These are phyloP conservation scores for Cystobasidium slooffiae DNA, from an alignment of 1,284 basidiomycete genomes.

Conservation along the genomic window DNA sequence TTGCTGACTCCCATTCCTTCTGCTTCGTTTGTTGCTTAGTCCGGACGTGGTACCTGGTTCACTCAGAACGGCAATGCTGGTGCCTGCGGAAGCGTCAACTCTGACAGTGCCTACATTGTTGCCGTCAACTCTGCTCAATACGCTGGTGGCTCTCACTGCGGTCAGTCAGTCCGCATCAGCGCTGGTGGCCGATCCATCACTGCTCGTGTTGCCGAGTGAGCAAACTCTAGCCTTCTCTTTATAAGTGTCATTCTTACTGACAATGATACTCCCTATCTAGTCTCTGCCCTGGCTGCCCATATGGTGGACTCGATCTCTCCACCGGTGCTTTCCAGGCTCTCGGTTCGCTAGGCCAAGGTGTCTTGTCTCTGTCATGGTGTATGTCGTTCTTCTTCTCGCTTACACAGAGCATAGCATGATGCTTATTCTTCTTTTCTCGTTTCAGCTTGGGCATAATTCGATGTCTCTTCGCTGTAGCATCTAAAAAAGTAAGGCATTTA, in stretches of 20 bases:
- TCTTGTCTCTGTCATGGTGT: conserved; percentile 64
- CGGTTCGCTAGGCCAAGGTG: conserved; percentile 64
- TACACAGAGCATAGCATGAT: neutral
- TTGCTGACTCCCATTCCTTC: neutral
- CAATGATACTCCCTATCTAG: conserved; percentile 58
- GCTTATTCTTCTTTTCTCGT: neutral
- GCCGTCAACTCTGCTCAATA: conserved; percentile 62
- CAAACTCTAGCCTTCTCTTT: conserved; percentile 27
- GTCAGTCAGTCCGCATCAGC: conserved; percentile 67
- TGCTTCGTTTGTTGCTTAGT: conserved; percentile 24
- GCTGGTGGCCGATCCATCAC: conserved; percentile 65
- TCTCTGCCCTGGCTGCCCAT: conserved; percentile 59
- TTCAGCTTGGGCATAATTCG: conserved; percentile 31
- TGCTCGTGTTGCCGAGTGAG: conserved; percentile 69
- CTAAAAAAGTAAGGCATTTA: neutral
- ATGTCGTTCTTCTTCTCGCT: neutral
- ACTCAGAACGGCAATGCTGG: conserved; percentile 54
- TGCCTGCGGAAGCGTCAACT: conserved; percentile 52
- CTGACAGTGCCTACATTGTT: conserved; percentile 64
- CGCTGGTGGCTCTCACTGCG: conserved; percentile 66
- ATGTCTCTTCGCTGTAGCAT: neutral
- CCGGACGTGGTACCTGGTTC: conserved; percentile 51
- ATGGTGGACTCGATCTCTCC: conserved; percentile 71
- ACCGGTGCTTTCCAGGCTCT: conserved; percentile 70
- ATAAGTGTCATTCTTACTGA: no score